These are phyloP conservation scores for Ceratocystis albifundus DNA, from an alignment of 2,329 filamentous ascomycete species.

Conservation along the genomic window DNA sequence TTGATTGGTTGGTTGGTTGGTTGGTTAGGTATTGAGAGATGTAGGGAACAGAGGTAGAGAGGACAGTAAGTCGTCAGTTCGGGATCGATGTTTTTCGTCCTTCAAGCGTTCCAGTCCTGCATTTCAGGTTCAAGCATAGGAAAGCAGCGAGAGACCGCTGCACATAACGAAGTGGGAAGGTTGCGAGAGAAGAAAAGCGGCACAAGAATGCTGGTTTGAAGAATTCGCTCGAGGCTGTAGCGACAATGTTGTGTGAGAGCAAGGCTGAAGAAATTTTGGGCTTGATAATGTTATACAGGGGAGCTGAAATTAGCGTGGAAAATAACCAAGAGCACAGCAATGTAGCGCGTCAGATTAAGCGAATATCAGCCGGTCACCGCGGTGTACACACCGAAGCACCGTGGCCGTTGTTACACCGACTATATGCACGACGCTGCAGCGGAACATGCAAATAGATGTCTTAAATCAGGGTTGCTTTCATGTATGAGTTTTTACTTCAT, in stretches of 20 bases:
- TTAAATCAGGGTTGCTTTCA: background rate
- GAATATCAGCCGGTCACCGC: background rate
- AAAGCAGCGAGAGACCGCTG: slow-evolving; percentile 24
- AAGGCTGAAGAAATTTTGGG: slow-evolving; percentile 24
- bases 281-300: slow-evolving; percentile 19
- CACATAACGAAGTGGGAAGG: slow-evolving; percentile 28
- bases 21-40: too few relatives aligned
- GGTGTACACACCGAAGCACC: background rate
- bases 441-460: background rate
- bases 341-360: slow-evolving; percentile 12
- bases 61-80: slow-evolving; percentile 9
- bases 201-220: slow-evolving; percentile 24
- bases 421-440: background rate
- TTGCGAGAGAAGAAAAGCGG: slow-evolving; percentile 26
- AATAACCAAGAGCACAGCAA: slow-evolving; percentile 17
- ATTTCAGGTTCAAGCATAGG: slow-evolving; percentile 22
- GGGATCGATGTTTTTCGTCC: slow-evolving; percentile 21
- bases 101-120: slow-evolving; percentile 23
- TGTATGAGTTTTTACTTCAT: too few relatives aligned
- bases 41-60: slow-evolving; percentile 6
- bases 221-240: slow-evolving; percentile 28
- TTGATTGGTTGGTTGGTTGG: background rate
- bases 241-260: slow-evolving; percentile 27
- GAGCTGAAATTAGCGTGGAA: slow-evolving; percentile 23
- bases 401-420: background rate